These are phyloP conservation scores for Pachyrhizus erosus DNA, from an alignment of 306 rosid species.

Conservation along the genomic window DNA sequence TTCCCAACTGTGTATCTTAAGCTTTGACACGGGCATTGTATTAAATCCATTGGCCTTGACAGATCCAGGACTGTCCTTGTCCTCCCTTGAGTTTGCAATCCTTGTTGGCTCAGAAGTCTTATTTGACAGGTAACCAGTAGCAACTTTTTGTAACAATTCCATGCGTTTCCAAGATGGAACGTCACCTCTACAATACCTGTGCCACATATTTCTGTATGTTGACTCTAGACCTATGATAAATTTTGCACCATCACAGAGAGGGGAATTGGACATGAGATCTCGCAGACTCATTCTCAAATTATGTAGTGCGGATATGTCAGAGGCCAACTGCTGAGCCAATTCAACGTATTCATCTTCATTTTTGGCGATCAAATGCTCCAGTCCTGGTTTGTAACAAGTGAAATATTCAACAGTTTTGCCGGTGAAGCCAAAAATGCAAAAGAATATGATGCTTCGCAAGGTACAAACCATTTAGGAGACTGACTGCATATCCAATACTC, in stretches of 20 bases:
- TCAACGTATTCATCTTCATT: constrained; percentile 81
- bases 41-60: constrained; percentile 66
- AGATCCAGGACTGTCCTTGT: constrained; percentile 47
- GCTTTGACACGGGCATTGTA: constrained; percentile 42
- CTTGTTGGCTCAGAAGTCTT: constrained; percentile 39
- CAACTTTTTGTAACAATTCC: constrained; percentile 52
- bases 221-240: constrained; percentile 69
- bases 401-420: constrained; percentile 1
- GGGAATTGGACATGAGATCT: constrained; percentile 75
- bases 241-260: constrained; percentile 76
- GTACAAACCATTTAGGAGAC: not conserved
- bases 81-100: constrained; percentile 43
- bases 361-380: constrained; percentile 69
- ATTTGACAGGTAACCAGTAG: constrained; percentile 42
- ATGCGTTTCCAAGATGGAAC: constrained; percentile 71
- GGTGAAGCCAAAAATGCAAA: not conserved
- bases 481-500: not conserved
- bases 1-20: constrained; percentile 42
- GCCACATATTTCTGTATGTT: constrained; percentile 77
- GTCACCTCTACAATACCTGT: constrained; percentile 80
- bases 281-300: constrained; percentile 78
- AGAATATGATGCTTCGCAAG: not conserved
- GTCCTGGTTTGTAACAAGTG: constrained; percentile 52
- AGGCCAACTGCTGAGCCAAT: constrained; percentile 77
- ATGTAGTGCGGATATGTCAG: constrained; percentile 72